These are phyloP conservation scores for Hemisphaericaspora xylanilytica DNA, from an alignment of 1,139 yeast species.

Conservation along the genomic window DNA sequence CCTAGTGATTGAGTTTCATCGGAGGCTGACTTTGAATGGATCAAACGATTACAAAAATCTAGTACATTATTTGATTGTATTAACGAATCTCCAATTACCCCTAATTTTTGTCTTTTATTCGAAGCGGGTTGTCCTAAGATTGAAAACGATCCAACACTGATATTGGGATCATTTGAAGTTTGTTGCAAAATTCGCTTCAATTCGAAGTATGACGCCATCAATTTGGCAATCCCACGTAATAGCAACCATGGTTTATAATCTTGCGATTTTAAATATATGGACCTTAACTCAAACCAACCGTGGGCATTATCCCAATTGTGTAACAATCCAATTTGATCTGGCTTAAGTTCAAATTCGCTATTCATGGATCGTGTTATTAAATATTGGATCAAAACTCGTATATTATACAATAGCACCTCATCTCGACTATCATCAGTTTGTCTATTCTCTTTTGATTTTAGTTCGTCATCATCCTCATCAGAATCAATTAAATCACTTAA, in stretches of 20 bases:
- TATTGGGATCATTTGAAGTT: conserved; percentile 6
- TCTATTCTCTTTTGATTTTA: neutral
- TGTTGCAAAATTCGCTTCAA: conserved; percentile 14
- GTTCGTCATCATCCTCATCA: conserved; percentile 7
- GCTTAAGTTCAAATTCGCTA: conserved; percentile 18
- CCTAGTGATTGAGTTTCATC: conserved; percentile 23
- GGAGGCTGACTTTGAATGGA: conserved; percentile 16
- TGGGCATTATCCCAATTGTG: conserved; percentile 6
- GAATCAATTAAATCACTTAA: conserved; percentile 5
- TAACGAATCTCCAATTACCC: conserved; percentile 19
- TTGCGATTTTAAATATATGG: conserved; percentile 22
- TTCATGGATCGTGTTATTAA: conserved; percentile 19
- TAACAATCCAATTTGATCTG: conserved; percentile 21
- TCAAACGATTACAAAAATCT: conserved; percentile 23
- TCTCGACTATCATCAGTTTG: conserved; percentile 5
- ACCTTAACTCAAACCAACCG: conserved; percentile 30
- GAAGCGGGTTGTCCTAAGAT: conserved; percentile 2
- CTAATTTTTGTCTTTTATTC: conserved; percentile 22
- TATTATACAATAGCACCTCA: conserved; percentile 17
- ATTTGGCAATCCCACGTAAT: conserved; percentile 26
- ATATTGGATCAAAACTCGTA: conserved; percentile 24
- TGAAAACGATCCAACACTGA: conserved; percentile 1
- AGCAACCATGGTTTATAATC: conserved; percentile 33
- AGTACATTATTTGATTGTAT: conserved; percentile 15
- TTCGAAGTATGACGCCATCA: conserved; percentile 27